Evolutionary conservation across 2,329 filamentous ascomycete species (phyloP).

Genomic region (Pestalotiopsis sp.): DNA sequence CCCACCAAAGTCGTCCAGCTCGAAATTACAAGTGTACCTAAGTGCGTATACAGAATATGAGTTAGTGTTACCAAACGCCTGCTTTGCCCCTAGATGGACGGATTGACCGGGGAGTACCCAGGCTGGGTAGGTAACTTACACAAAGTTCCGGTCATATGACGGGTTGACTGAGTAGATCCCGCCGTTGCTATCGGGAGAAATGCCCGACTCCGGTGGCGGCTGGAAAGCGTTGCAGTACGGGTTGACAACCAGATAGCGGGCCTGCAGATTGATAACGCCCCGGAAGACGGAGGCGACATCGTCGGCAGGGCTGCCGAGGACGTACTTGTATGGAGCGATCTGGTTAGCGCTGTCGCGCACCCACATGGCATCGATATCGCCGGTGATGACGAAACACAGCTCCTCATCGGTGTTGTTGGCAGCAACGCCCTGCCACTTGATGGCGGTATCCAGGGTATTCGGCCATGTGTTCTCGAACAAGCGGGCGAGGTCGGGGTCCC

Average conservation of each 20-base stretch:
- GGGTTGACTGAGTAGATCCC: slow-evolving; percentile 65
- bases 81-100: not conserved
- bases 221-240: slow-evolving; percentile 97
- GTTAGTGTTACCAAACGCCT: not conserved
- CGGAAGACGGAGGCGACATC: slow-evolving; percentile 69
- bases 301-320: slow-evolving; percentile 56
- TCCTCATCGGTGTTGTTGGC: slow-evolving; percentile 61
- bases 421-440: slow-evolving; percentile 65
- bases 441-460: slow-evolving; percentile 73
- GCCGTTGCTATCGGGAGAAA: slow-evolving; percentile 57
- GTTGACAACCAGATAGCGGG: slow-evolving; percentile 65
- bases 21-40: slow-evolving; percentile 75
- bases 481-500: slow-evolving; percentile 73
- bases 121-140: slow-evolving; percentile 40
- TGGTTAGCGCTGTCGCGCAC: slow-evolving; percentile 84
- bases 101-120: not conserved
- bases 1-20: slow-evolving; percentile 76
- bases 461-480: slow-evolving; percentile 74
- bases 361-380: slow-evolving; percentile 93
- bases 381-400: slow-evolving; percentile 61
- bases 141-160: slow-evolving; percentile 62
- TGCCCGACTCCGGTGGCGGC: slow-evolving; percentile 73
- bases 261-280: slow-evolving; percentile 75
- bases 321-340: slow-evolving; percentile 69
- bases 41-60: too few species aligned